Conservation (phyloP, 345 rosid species). For the Anacardium occidentale region DNA sequence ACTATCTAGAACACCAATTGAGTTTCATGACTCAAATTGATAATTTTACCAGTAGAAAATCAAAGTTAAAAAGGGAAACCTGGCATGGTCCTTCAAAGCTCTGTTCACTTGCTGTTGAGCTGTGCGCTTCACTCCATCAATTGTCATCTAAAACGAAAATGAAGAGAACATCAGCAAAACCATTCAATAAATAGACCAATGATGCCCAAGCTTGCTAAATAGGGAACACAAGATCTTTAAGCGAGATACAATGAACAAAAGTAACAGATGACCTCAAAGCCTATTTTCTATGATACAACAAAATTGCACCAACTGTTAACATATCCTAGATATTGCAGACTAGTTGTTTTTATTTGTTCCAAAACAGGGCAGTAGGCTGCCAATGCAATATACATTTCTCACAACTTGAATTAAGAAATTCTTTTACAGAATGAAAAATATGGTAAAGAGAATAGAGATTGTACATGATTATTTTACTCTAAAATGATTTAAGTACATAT, state of each 20-base stretch:
- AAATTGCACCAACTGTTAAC: not conserved
- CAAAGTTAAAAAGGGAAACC: slow-evolving; percentile 40
- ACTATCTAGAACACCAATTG: not conserved
- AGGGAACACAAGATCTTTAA: not conserved
- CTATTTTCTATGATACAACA: not conserved
- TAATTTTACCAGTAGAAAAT: not conserved
- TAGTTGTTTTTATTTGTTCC: not conserved
- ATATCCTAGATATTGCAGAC: not conserved
- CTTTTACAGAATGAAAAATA: not conserved
- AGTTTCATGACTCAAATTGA: not conserved
- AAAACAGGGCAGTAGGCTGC: not conserved
- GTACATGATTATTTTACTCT: not conserved
- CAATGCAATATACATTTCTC: not conserved
- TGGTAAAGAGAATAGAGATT: not conserved
- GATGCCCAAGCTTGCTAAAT: not conserved
- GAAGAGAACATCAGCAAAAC: slow-evolving; percentile 12
- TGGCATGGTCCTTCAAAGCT: slow-evolving; percentile 87
- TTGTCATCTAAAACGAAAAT: slow-evolving; percentile 66
- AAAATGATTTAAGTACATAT: not conserved
- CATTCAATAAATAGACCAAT: slow-evolving; percentile 17
- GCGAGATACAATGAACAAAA: not conserved
- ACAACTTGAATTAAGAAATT: not conserved
- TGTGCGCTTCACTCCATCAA: slow-evolving; percentile 90
- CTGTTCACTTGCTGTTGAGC: slow-evolving; percentile 91
- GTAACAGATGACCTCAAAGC: not conserved